These are phyloP conservation scores for Yamadazyma triangularis DNA, from an alignment of 1,139 yeast species.

Conservation along the genomic window DNA sequence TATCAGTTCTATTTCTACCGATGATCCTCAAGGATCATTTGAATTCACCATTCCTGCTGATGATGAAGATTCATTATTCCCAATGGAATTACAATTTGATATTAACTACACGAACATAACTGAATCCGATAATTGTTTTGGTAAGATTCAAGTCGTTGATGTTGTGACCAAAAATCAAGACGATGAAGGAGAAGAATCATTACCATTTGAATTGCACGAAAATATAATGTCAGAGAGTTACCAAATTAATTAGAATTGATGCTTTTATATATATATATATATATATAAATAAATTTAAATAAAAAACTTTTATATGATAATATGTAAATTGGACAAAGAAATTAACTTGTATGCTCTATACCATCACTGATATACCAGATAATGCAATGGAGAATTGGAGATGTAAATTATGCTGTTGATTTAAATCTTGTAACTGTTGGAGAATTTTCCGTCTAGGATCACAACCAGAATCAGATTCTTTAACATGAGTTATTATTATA, in stretches of 20 bases:
- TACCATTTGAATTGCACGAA: slow-evolving; percentile 71
- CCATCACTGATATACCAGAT: slow-evolving; percentile 45
- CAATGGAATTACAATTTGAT: slow-evolving; percentile 64
- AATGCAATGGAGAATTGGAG: slow-evolving; percentile 48
- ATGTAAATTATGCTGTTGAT: slow-evolving; percentile 28
- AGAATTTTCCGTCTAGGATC: slow-evolving; percentile 59
- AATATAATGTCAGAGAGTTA: slow-evolving; percentile 62
- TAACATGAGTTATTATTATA: slow-evolving; percentile 68
- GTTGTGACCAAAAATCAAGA: slow-evolving; percentile 32
- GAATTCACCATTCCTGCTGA: slow-evolving; percentile 54
- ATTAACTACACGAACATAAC: slow-evolving; percentile 27
- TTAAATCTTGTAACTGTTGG: slow-evolving; percentile 41
- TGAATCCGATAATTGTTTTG: slow-evolving; percentile 38
- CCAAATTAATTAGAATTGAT: slow-evolving; percentile 35
- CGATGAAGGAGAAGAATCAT: slow-evolving; percentile 36
- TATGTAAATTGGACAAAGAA: no score
- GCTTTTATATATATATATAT: no score
- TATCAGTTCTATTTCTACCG: slow-evolving; percentile 44
- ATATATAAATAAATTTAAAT: no score
- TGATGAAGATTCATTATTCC: slow-evolving; percentile 85
- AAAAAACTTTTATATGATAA: no score
- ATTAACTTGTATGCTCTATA: no score
- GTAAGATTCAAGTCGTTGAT: slow-evolving; percentile 38
- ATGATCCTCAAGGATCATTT: slow-evolving; percentile 66
- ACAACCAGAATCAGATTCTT: slow-evolving; percentile 37